Evolutionary conservation across 2,329 filamentous ascomycete genomes (phyloP).

Genomic region (Talaromyces funiculosus): DNA sequence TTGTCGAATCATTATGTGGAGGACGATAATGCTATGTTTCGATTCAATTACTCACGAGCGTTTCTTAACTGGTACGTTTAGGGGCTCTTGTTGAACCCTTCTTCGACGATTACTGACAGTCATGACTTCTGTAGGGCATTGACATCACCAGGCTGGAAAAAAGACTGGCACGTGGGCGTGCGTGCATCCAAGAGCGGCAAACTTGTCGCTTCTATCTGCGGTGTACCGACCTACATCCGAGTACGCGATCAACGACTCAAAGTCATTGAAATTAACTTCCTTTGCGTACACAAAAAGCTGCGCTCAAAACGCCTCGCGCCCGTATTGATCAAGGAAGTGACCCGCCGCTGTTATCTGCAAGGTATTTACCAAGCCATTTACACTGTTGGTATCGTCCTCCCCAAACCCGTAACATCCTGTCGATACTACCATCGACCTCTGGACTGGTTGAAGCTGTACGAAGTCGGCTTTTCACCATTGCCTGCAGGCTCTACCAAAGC

Average conservation of each 20-base stretch:
- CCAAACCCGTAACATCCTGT: constrained; percentile 85
- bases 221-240: constrained; percentile 76
- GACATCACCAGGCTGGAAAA: constrained; percentile 88
- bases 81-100: not conserved
- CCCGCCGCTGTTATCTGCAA: constrained; percentile 78
- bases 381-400: constrained; percentile 85
- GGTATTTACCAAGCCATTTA: constrained; percentile 94
- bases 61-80: constrained; percentile 74
- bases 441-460: constrained; percentile 94
- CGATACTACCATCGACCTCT: constrained; percentile 92
- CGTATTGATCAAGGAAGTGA: constrained; percentile 96
- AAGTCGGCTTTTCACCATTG: constrained; percentile 87
- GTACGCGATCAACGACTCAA: constrained; percentile 70
- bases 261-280: constrained; percentile 93
- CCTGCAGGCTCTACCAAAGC: constrained; percentile 76
- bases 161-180: constrained; percentile 92
- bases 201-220: constrained; percentile 92
- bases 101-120: not conserved
- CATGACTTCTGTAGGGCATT: constrained; percentile 60
- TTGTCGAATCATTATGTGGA: constrained; percentile 94
- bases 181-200: constrained; percentile 76
- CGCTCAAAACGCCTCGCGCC: constrained; percentile 87
- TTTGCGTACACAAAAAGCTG: constrained; percentile 97
- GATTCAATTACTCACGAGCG: constrained; percentile 87
- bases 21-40: constrained; percentile 93